Percentiles rank a stretch among this genome's conserved stretches.
phyloP scores from a whole-genome alignment of 108 stramenopile species.

The Craspedostauros australis region DNA sequence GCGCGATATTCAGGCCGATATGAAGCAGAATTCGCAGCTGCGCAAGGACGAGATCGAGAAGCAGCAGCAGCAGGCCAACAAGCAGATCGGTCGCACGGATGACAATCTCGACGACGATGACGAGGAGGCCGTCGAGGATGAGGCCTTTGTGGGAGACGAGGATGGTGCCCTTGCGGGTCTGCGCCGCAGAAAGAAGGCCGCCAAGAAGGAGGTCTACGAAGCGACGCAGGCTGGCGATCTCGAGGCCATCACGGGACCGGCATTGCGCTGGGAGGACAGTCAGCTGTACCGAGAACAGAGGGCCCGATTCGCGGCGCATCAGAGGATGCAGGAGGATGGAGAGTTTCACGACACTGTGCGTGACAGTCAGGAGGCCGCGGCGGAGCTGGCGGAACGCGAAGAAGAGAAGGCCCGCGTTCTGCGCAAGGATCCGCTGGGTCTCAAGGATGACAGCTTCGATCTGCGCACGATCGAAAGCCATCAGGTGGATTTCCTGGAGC shows the following conservation, averaged over 20 bases:
- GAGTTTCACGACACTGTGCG: slow-evolving; percentile 31
- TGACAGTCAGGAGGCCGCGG: slow-evolving; percentile 44
- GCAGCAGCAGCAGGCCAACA: slow-evolving; percentile 9
- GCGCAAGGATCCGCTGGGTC: slow-evolving; percentile 68
- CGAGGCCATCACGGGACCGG: slow-evolving; percentile 16
- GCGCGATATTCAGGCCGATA: slow-evolving; percentile 38
- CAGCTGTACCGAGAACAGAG: slow-evolving; percentile 39
- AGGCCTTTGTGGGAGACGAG: slow-evolving; percentile 12
- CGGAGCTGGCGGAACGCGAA: slow-evolving; percentile 57
- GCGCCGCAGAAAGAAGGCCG: slow-evolving; percentile 20
- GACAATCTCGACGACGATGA: slow-evolving; percentile 23
- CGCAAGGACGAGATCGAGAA: slow-evolving; percentile 22
- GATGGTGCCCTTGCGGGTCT: slow-evolving; percentile 30
- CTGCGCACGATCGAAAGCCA: slow-evolving; percentile 46
- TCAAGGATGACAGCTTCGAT: slow-evolving; percentile 51
- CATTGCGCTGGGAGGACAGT: slow-evolving; percentile 43
- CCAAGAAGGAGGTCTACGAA: slow-evolving; percentile 26
- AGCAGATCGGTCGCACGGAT: slow-evolving; percentile 3
- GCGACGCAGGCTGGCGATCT: slow-evolving; percentile 23
- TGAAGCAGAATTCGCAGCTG: slow-evolving; percentile 47
- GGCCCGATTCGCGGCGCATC: slow-evolving; percentile 28
- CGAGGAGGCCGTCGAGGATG: slow-evolving; percentile 5
- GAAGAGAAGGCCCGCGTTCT: slow-evolving; percentile 62
- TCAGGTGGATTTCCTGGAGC: slow-evolving; percentile 49
- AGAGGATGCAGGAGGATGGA: slow-evolving; percentile 15